Conservation (phyloP, 129 eudicot species). For the Flaveria robusta region DNA sequence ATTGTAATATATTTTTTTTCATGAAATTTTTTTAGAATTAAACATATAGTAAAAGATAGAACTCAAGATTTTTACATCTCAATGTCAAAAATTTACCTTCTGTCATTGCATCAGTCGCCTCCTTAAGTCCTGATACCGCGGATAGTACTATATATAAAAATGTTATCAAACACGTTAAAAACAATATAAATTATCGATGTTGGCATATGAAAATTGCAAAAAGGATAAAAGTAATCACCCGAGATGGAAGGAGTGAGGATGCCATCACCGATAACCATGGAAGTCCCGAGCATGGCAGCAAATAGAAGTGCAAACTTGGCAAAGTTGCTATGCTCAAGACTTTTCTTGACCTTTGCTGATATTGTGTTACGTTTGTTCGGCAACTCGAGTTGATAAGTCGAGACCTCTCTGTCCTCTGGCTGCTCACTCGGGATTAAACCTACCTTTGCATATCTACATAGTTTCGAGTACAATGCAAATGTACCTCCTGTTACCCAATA, state of each 20-base stretch:
- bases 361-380: constrained; percentile 42
- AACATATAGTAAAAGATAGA: neutral
- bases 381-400: constrained; percentile 50
- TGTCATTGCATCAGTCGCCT: constrained; percentile 49
- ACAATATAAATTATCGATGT: neutral
- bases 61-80: neutral
- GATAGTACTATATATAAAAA: constrained; percentile 46
- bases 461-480: constrained; percentile 72
- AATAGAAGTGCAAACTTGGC: constrained; percentile 58
- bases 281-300: constrained; percentile 74
- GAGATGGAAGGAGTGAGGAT: constrained; percentile 81
- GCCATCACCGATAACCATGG: constrained; percentile 87
- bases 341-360: constrained; percentile 53
- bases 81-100: constrained; percentile 43
- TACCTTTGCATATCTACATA: constrained; percentile 73
- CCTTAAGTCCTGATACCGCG: constrained; percentile 71
- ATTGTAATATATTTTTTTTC: neutral
- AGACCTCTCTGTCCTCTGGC: constrained; percentile 61
- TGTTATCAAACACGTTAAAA: neutral
- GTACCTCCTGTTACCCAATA: constrained; percentile 60
- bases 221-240: constrained; percentile 33
- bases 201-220: neutral
- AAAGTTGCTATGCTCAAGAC: constrained; percentile 51
- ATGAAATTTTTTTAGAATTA: neutral
- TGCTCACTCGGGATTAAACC: constrained; percentile 75